Base-by-base conservation (phyloP, 2,329 filamentous ascomycete species). In the Ceratocystis harringtonii region DNA sequence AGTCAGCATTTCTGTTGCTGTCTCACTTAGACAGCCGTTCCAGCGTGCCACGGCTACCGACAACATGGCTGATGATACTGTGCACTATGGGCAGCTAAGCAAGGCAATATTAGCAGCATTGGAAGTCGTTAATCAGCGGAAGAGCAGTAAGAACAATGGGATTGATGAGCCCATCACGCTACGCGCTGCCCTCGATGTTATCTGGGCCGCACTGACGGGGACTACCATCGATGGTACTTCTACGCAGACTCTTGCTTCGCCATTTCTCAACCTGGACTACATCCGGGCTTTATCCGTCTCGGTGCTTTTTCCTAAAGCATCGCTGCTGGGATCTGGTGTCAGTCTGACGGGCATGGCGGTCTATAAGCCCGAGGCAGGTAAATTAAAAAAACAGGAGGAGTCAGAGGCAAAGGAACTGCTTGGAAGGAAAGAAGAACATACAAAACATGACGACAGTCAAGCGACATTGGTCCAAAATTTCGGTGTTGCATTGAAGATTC, bases 21-120 rank as follows among this genome's bases (percentile, higher is more conserved):
- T 90, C 2, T 79, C 78, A 2, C 79, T 90, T 67, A 73, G 74
- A 15, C 71, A 75, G 6, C 73, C 79, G 0, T 90, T 90, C 71
- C 76, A 75, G 61, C 77, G 79, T 0, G 82, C 86, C 1, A 83
- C 84, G 0, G 70, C 77, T 1, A 73, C 74, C 3, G 88, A 92
- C 74, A 75, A 76, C 7, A 80, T 92, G 43, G 80, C 83, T 58
- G 74, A 75, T n/a, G 87, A 87, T 71, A 91, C 88, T 1, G 83
- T 90, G 28, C 86, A 92, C 75, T 92, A 92, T 71, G 88, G 88
- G 1, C 79, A 77, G 8, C 78, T 91, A 15, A 85, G 84, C 75
- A 90, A 90, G 75, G 78, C 78, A 0, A 78, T 91, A 15, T 75
- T 86, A 41, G 73, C 74, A 28, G 76, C 75, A 12, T 71, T 85